A percentile compares a stretch with the other conserved stretches of the same genome.
Evolutionary conservation across 2,329 filamentous ascomycete genomes (phyloP).

Genomic region (Penicillium concentricum): DNA sequence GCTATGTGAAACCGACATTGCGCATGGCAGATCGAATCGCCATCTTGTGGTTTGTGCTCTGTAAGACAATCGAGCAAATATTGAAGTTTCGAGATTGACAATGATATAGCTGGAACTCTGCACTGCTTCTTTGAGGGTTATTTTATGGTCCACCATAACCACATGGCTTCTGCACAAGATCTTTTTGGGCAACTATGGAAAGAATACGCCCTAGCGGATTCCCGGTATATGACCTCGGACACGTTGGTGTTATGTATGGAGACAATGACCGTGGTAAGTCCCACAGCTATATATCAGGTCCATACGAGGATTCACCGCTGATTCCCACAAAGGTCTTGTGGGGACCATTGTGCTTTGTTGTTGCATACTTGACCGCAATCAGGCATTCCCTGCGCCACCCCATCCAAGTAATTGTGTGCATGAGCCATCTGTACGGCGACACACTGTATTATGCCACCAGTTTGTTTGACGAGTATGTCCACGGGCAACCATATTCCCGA

Average conservation of each 20-base stretch:
- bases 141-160: slow-evolving; percentile 68
- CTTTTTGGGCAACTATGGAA: slow-evolving; percentile 88
- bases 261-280: slow-evolving; percentile 70
- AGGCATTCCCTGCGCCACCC: slow-evolving; percentile 59
- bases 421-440: slow-evolving; percentile 65
- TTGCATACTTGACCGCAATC: slow-evolving; percentile 55
- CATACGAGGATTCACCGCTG: slow-evolving; percentile 1
- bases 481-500: slow-evolving; percentile 56
- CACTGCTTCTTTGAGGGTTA: slow-evolving; percentile 87
- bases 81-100: background rate
- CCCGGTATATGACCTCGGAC: slow-evolving; percentile 78
- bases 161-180: slow-evolving; percentile 66
- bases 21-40: slow-evolving; percentile 56
- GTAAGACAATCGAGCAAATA: slow-evolving; percentile 44
- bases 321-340: slow-evolving; percentile 50
- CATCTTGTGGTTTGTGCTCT: slow-evolving; percentile 74
- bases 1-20: slow-evolving; percentile 54
- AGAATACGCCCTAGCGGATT: slow-evolving; percentile 84
- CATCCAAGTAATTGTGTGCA: slow-evolving; percentile 59
- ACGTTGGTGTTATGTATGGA: slow-evolving; percentile 87
- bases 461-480: slow-evolving; percentile 58
- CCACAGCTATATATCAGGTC: background rate
- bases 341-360: slow-evolving; percentile 61
- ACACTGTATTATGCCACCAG: slow-evolving; percentile 64
- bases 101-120: slow-evolving; percentile 48